Conservation (phyloP, 352 stramenopile genomes). For the Pythium rishiriense region DNA sequence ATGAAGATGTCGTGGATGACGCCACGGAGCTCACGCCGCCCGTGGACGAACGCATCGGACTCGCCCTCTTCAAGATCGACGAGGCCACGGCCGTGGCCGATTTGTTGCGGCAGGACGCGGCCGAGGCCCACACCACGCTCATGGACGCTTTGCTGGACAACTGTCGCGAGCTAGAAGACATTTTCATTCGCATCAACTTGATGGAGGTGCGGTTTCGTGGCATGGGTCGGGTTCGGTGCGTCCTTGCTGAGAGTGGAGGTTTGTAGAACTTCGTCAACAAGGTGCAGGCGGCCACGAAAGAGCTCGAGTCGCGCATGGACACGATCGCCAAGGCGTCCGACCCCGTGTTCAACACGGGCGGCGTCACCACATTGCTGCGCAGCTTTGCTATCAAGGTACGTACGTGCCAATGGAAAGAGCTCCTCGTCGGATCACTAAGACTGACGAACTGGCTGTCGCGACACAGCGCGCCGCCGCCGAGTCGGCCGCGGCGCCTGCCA, state of each 20-base stretch:
- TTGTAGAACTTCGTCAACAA: slow-evolving; percentile 57
- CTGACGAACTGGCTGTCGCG: too few species aligned
- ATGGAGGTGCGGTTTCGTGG: slow-evolving; percentile 50
- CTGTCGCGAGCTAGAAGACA: slow-evolving; percentile 74
- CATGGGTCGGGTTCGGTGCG: background rate
- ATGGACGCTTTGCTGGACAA: slow-evolving; percentile 62
- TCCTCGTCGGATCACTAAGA: too few species aligned
- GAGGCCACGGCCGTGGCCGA: slow-evolving; percentile 59
- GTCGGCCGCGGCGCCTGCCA: slow-evolving; percentile 25
- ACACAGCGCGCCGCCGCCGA: slow-evolving; percentile 37
- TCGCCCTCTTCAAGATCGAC: slow-evolving; percentile 84
- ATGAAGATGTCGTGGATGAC: slow-evolving; percentile 75
- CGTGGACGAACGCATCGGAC: slow-evolving; percentile 67
- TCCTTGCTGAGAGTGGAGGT: background rate
- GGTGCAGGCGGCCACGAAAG: slow-evolving; percentile 53
- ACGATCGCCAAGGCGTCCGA: slow-evolving; percentile 47
- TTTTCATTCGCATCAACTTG: slow-evolving; percentile 74
- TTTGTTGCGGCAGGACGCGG: slow-evolving; percentile 48
- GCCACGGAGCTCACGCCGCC: slow-evolving; percentile 50
- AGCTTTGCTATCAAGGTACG: slow-evolving; percentile 72
- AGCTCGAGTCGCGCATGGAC: slow-evolving; percentile 69
- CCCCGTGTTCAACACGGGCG: slow-evolving; percentile 59
- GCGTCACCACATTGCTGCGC: slow-evolving; percentile 59
- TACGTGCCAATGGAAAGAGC: too few species aligned
- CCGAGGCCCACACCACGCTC: slow-evolving; percentile 47